These are phyloP conservation scores for Earliella scabrosa DNA, from an alignment of 1,284 basidiomycete genomes.

Conservation along the genomic window DNA sequence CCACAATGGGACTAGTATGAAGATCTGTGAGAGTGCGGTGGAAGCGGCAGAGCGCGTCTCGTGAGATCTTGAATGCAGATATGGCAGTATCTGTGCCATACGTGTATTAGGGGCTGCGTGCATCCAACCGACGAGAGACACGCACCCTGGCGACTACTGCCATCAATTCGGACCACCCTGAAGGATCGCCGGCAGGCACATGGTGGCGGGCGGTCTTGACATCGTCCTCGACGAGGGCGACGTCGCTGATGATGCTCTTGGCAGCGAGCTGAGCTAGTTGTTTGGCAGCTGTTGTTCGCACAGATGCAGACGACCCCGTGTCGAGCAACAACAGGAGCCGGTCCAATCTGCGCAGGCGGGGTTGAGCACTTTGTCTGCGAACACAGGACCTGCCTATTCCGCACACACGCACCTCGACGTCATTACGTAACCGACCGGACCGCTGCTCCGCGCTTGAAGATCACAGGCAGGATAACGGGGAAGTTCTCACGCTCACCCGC, in stretches of 20 bases:
- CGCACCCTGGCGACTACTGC: constrained; percentile 79
- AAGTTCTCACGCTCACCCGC: constrained; percentile 43
- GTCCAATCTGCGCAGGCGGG: constrained; percentile 68
- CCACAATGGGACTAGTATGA: constrained; percentile 85
- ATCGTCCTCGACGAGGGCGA: constrained; percentile 79
- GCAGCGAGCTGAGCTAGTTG: constrained; percentile 91
- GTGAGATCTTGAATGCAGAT: constrained; percentile 84
- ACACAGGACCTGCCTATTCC: constrained; percentile 27
- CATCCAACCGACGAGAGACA: constrained; percentile 27
- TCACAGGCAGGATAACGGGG: constrained; percentile 41
- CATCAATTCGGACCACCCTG: constrained; percentile 82
- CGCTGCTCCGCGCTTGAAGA: constrained; percentile 41
- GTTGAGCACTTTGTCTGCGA: constrained; percentile 11
- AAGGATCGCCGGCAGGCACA: constrained; percentile 60
- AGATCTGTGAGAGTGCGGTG: constrained; percentile 85
- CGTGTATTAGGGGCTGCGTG: background rate
- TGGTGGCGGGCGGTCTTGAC: constrained; percentile 66
- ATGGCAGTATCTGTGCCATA: constrained; percentile 75
- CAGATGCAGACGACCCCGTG: constrained; percentile 85
- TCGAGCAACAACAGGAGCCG: constrained; percentile 90
- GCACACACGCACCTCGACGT: constrained; percentile 61
- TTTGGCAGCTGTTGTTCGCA: constrained; percentile 89
- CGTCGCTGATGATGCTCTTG: constrained; percentile 81
- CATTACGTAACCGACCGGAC: constrained; percentile 55
- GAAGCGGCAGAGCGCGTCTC: constrained; percentile 89